These are phyloP conservation scores for Apodospora peruviana DNA, from an alignment of 495 filamentous ascomycete genomes.

Conservation along the genomic window DNA sequence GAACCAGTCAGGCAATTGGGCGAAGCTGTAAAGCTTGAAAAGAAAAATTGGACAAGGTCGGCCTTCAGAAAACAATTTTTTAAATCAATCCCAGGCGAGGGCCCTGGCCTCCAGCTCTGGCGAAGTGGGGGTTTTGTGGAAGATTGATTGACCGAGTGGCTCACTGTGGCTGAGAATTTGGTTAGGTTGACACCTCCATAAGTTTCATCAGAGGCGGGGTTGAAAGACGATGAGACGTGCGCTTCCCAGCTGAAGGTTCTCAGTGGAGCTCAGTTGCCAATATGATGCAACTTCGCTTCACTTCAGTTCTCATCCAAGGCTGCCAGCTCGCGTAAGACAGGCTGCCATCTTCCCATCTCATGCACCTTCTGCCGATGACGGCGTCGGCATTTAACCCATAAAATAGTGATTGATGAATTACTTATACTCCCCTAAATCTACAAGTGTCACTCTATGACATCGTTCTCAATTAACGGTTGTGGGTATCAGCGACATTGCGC, in stretches of 20 bases:
- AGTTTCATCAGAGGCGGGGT: not conserved
- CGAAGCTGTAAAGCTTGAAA: slow-evolving; percentile 6
- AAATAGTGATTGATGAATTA: too few species aligned
- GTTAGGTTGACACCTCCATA: not conserved
- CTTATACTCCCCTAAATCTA: too few species aligned
- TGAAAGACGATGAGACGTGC: too few species aligned
- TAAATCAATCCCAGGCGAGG: not conserved
- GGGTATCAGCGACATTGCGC: not conserved
- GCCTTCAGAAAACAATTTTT: slow-evolving; percentile 2
- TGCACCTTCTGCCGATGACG: too few species aligned
- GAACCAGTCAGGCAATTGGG: slow-evolving; percentile 3
- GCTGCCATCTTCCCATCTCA: too few species aligned
- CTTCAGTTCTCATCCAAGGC: too few species aligned
- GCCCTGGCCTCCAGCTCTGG: not conserved
- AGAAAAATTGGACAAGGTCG: not conserved
- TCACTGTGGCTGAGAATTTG: not conserved
- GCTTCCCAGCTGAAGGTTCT: too few species aligned
- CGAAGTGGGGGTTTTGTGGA: slow-evolving; percentile 6
- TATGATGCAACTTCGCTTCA: too few species aligned
- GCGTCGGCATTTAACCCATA: too few species aligned
- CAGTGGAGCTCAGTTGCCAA: too few species aligned
- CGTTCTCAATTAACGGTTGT: not conserved
- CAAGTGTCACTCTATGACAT: too few species aligned
- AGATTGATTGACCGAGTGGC: slow-evolving; percentile 12
- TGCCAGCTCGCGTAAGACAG: too few species aligned